Evolutionary conservation across 345 rosid genomes (phyloP).

Genomic region (Geranium rotundifolium): DNA sequence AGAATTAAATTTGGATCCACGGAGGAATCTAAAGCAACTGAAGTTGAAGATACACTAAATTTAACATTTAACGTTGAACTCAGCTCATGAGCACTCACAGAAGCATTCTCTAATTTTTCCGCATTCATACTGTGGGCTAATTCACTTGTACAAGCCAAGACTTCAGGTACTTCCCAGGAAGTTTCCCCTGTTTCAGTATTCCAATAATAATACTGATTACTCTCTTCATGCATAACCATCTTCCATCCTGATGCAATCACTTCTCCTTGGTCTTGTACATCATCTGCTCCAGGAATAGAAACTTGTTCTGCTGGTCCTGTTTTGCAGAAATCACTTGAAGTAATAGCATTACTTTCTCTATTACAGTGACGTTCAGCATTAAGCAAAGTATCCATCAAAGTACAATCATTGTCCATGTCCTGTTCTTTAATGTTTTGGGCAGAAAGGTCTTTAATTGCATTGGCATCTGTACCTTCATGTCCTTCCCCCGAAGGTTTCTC

Average conservation of each 20-base stretch:
- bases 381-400: slow-evolving; percentile 14
- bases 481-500: slow-evolving; percentile 22
- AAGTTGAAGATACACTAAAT: slow-evolving; percentile 13
- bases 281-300: slow-evolving; percentile 27
- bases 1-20: slow-evolving; percentile 14
- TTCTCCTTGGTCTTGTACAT: slow-evolving; percentile 36
- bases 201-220: slow-evolving; percentile 86
- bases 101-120: slow-evolving; percentile 23
- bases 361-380: slow-evolving; percentile 20
- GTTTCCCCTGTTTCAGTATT: slow-evolving; percentile 92
- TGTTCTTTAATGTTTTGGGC: slow-evolving; percentile 18
- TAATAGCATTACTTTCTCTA: slow-evolving; percentile 18
- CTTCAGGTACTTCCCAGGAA: slow-evolving; percentile 80
- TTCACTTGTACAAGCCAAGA: slow-evolving; percentile 27
- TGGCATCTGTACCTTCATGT: slow-evolving; percentile 22
- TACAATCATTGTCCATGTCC: slow-evolving; percentile 23
- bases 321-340: slow-evolving; percentile 21
- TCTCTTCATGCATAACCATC: slow-evolving; percentile 85
- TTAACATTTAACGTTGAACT: background rate
- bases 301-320: slow-evolving; percentile 27
- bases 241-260: slow-evolving; percentile 55
- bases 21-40: slow-evolving; percentile 9
- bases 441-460: slow-evolving; percentile 18
- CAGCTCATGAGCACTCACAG: slow-evolving; percentile 17
- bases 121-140: slow-evolving; percentile 11